Evolutionary conservation across 2,329 filamentous ascomycete species (phyloP).

Genomic region (Arthrobotrys conoides): DNA sequence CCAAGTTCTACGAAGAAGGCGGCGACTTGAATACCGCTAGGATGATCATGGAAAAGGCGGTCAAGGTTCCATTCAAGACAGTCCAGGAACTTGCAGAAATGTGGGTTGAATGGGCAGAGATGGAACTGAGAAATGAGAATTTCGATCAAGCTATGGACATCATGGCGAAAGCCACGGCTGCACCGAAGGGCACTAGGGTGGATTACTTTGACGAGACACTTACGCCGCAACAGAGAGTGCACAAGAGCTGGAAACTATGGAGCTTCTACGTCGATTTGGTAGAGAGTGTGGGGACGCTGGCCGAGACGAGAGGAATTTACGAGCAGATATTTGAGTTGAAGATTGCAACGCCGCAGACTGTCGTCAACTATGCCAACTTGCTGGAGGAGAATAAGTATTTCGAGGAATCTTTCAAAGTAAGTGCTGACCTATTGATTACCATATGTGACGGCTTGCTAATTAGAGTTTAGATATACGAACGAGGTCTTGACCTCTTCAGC

Average conservation of each 20-base stretch:
- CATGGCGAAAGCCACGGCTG: slow-evolving; percentile 96
- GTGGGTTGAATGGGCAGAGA: slow-evolving; percentile 99
- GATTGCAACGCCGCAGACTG: slow-evolving; percentile 96
- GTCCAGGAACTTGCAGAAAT: slow-evolving; percentile 97
- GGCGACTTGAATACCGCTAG: slow-evolving; percentile 87
- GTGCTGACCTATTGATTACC: background rate
- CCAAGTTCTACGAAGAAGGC: slow-evolving; percentile 93
- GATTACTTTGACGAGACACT: slow-evolving; percentile 98
- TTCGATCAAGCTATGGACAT: slow-evolving; percentile 94
- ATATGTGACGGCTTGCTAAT: background rate
- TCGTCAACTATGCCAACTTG: slow-evolving; percentile 97
- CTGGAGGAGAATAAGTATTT: slow-evolving; percentile 95
- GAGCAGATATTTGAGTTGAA: slow-evolving; percentile 98
- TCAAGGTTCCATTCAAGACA: slow-evolving; percentile 97
- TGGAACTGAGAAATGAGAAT: slow-evolving; percentile 95
- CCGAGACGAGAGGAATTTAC: slow-evolving; percentile 94
- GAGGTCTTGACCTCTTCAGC: slow-evolving; percentile 96
- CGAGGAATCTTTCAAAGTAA: slow-evolving; percentile 91
- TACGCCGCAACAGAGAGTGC: slow-evolving; percentile 93
- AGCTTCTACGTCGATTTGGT: slow-evolving; percentile 99
- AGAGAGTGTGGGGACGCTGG: slow-evolving; percentile 89
- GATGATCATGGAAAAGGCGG: slow-evolving; percentile 96
- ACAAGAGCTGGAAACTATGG: slow-evolving; percentile 99
- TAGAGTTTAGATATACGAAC: slow-evolving; percentile 79
- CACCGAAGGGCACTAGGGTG: slow-evolving; percentile 97